These are phyloP conservation scores for Lasiodiplodia theobromae DNA, from an alignment of 2,329 filamentous ascomycete genomes.

Conservation along the genomic window DNA sequence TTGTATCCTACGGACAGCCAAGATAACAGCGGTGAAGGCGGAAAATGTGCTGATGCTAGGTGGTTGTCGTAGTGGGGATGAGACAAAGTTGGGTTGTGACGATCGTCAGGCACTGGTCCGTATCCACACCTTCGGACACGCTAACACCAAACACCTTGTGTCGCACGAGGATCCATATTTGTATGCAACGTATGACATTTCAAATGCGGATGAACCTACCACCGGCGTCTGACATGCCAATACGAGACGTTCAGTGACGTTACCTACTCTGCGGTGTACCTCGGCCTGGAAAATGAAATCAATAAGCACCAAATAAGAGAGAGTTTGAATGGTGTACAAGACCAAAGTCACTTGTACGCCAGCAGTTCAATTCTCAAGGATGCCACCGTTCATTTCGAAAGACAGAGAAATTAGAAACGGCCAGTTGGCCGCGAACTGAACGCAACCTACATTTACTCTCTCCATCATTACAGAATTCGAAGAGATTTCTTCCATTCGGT, in stretches of 20 bases:
- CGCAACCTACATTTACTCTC: too few relatives aligned
- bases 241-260: background rate
- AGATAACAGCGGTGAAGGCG: background rate
- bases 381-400: too few relatives aligned
- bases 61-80: background rate
- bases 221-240: background rate
- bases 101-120: background rate
- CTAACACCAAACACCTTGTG: background rate
- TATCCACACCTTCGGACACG: background rate
- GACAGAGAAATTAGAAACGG: too few relatives aligned
- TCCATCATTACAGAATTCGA: too few relatives aligned
- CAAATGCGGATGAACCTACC: too few relatives aligned
- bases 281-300: too few relatives aligned
- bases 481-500: too few relatives aligned
- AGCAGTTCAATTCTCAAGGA: too few relatives aligned
- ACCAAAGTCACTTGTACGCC: too few relatives aligned
- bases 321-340: too few relatives aligned
- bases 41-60: background rate
- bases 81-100: background rate
- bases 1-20: background rate
- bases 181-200: background rate
- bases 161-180: background rate
- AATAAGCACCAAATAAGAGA: too few relatives aligned
- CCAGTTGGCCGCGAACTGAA: too few relatives aligned
- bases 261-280: background rate